Conservation (phyloP, 495 filamentous ascomycete species). For the Podospora conica region DNA sequence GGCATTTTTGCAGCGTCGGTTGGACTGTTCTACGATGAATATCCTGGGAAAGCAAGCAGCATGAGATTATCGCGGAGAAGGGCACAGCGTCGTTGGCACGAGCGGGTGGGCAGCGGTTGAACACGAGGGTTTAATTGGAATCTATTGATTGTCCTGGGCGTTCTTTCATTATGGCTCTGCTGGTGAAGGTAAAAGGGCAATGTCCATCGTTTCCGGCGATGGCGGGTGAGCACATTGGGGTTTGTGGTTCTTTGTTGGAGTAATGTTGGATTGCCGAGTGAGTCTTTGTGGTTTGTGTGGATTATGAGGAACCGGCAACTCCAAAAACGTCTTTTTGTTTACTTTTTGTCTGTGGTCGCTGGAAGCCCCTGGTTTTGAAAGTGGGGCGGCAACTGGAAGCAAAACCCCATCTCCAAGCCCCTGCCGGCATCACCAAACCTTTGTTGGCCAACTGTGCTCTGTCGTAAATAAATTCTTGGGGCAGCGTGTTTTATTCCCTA, state of each 20-base stretch:
- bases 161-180: background rate
- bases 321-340: background rate
- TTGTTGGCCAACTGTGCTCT: too few species aligned
- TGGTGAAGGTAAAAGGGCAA: background rate
- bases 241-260: background rate
- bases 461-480: too few species aligned
- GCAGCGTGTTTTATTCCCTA: too few species aligned
- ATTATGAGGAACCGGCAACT: too few species aligned
- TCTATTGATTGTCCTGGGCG: background rate
- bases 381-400: background rate
- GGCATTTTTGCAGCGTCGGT: background rate
- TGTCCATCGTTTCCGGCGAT: background rate
- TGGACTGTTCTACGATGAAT: background rate
- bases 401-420: background rate
- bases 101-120: background rate
- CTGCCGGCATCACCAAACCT: background rate
- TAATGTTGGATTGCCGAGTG: background rate
- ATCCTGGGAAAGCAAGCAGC: background rate
- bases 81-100: background rate
- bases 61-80: background rate
- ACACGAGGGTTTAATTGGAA: background rate
- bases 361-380: background rate
- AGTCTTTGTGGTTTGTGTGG: background rate
- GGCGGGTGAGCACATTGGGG: background rate
- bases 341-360: background rate